These are phyloP conservation scores for Diplodia corticola DNA, from an alignment of 2,329 filamentous ascomycete species.

Conservation along the genomic window DNA sequence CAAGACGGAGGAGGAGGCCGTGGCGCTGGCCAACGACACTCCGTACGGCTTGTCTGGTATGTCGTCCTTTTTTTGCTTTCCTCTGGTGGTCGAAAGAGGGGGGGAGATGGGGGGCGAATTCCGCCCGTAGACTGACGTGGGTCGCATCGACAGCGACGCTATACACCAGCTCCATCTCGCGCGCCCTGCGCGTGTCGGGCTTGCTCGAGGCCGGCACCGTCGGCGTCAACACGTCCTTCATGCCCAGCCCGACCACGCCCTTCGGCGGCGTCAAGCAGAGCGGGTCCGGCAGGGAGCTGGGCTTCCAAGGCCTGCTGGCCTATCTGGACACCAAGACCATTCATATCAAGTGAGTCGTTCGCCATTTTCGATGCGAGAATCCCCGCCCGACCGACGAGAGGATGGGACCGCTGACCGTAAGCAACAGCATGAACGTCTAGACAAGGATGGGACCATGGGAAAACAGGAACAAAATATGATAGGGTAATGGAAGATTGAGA, in stretches of 20 bases:
- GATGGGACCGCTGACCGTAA: background rate
- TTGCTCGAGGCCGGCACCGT: slow-evolving; percentile 37
- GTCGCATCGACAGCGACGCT: slow-evolving; percentile 30
- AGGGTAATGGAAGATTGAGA: too few species aligned
- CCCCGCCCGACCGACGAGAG: background rate
- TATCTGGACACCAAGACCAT: slow-evolving; percentile 38
- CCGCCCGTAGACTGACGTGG: background rate
- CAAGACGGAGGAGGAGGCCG: slow-evolving; percentile 37
- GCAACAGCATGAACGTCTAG: background rate
- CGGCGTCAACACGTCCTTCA: slow-evolving; percentile 33
- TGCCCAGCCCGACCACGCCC: slow-evolving; percentile 28
- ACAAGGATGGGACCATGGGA: background rate
- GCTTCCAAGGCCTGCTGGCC: slow-evolving; percentile 33
- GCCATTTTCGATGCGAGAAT: too few species aligned
- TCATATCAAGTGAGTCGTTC: slow-evolving; percentile 29
- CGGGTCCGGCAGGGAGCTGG: slow-evolving; percentile 37
- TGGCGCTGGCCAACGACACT: slow-evolving; percentile 37
- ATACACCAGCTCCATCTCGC: slow-evolving; percentile 28
- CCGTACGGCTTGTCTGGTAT: slow-evolving; percentile 32
- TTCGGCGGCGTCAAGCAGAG: slow-evolving; percentile 39
- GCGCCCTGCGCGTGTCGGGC: slow-evolving; percentile 34
- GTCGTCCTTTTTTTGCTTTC: background rate
- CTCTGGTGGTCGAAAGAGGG: too few species aligned
- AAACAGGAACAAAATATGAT: background rate
- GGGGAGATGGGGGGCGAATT: too few species aligned